These are phyloP conservation scores for Gonium pectorale DNA, from an alignment of 139 green algal genomes.

Conservation along the genomic window DNA sequence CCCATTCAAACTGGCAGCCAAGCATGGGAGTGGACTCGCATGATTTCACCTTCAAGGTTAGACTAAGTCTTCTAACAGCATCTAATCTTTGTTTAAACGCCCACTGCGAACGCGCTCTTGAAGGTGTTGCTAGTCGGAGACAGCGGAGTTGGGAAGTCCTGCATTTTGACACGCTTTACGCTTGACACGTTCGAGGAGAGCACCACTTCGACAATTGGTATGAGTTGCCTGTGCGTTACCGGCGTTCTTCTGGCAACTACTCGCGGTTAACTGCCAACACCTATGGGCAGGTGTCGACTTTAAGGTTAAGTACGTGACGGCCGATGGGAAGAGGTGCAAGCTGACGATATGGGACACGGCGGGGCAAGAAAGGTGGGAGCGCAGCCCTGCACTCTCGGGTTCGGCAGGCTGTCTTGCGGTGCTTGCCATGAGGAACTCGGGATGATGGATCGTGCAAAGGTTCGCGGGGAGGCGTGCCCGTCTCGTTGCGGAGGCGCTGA, in stretches of 20 bases:
- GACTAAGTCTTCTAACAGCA: neutral
- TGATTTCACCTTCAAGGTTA: constrained; percentile 85
- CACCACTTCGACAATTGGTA: constrained; percentile 85
- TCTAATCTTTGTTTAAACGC: neutral
- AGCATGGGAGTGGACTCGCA: constrained; percentile 58
- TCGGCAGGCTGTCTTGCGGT: too few relatives aligned
- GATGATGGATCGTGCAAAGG: too few relatives aligned
- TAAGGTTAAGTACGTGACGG: constrained; percentile 90
- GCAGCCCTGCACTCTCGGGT: too few relatives aligned
- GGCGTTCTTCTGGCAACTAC: too few relatives aligned
- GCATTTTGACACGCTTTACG: constrained; percentile 90
- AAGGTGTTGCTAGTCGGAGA: constrained; percentile 94
- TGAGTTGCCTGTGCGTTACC: too few relatives aligned
- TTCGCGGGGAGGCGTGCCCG: too few relatives aligned
- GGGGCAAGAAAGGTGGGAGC: constrained; percentile 84
- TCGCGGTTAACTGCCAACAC: too few relatives aligned
- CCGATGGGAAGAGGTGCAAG: constrained; percentile 87
- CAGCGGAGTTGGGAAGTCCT: constrained; percentile 92
- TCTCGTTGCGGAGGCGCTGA: too few relatives aligned
- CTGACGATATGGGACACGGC: constrained; percentile 89
- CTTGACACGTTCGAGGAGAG: constrained; percentile 87
- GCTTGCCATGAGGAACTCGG: too few relatives aligned
- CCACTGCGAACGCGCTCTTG: neutral
- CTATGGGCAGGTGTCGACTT: constrained; percentile 93
- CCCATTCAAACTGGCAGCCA: too few relatives aligned